Evolutionary conservation across 1,284 basidiomycete genomes (phyloP), one percentile per base, ranked within the genome.

Genomic region (Schizophyllum commune): DNA sequence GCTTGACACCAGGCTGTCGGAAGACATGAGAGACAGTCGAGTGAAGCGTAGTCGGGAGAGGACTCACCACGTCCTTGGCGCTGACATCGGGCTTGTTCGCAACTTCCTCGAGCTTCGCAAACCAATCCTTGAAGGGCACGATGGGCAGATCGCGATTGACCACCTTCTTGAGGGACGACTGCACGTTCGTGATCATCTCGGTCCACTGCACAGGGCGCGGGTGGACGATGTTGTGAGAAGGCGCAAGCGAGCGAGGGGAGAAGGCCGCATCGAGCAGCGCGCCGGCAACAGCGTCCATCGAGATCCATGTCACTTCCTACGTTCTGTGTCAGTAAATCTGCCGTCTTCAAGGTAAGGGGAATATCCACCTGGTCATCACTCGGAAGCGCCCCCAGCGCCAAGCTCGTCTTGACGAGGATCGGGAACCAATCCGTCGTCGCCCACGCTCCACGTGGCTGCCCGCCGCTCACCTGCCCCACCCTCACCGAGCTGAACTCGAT

Each of bases 391-490:
- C 69, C 66, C 19, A 78, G 57, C 19, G 62, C 58, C 6, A 65
- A 60, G 32, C 69, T 70, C 4, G 72, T 73, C 59, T 74, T 71
- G 19, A 80, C 70, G 4, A 81, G 68, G 53, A 72, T 68, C 0
- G 79, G 79, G 11, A 80, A 68, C 79, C 79, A 81, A 58, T 82
- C 79, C 13, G 67, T 70, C 56, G 70, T 66, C 53, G 74, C 75
- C 79, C 80, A 81, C 13, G 69, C 69, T 1, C 80, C 79, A 60
- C 71, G 74, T 5, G 62, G 58, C 7, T 66, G 64, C 53, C 71
- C 70, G 3, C 79, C 78, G 52, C 71, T 72, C n/a, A 82, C 66
- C 64, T 81, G 79, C 1, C 78, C 79, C 33, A 80, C 72, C 15
- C 79, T 73, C 5, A 60, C 21, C 27, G 56, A 61, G 1, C 57